phyloP scores from a whole-genome alignment of 2,329 filamentous ascomycete genomes.

The Fonsecaea nubica region DNA sequence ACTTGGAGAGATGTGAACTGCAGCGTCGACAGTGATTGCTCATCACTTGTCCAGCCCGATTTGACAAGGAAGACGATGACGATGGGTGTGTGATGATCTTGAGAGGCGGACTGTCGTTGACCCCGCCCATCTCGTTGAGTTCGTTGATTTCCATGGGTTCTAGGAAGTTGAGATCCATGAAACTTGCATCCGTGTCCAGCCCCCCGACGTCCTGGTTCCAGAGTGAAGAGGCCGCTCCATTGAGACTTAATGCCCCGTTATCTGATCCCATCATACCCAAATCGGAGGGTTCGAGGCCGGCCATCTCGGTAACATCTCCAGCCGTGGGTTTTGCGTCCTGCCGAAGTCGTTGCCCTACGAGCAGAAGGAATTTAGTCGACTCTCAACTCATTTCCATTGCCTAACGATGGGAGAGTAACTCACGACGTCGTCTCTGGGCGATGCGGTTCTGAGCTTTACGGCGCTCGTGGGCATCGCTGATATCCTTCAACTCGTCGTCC shows the following conservation, averaged over 20 bases:
- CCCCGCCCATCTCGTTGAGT: too few relatives aligned
- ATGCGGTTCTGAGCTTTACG: constrained; percentile 12
- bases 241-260: neutral
- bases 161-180: too few relatives aligned
- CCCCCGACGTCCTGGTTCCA: neutral
- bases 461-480: constrained; percentile 11
- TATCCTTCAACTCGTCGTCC: constrained; percentile 12
- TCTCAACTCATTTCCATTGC: neutral
- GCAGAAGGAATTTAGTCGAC: neutral
- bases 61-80: too few relatives aligned
- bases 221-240: too few relatives aligned
- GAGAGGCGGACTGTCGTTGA: too few relatives aligned
- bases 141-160: too few relatives aligned
- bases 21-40: too few relatives aligned
- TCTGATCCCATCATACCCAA: neutral
- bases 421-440: constrained; percentile 4
- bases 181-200: too few relatives aligned
- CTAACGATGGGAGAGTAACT: neutral
- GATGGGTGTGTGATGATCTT: too few relatives aligned
- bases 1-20: too few relatives aligned
- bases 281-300: neutral
- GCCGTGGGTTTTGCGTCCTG: constrained; percentile 1
- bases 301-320: neutral
- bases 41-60: too few relatives aligned
- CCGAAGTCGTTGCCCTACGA: constrained; percentile 7